phyloP scores from a whole-genome alignment of 73 alveolate genomes.

The Diophrys appendiculata region DNA sequence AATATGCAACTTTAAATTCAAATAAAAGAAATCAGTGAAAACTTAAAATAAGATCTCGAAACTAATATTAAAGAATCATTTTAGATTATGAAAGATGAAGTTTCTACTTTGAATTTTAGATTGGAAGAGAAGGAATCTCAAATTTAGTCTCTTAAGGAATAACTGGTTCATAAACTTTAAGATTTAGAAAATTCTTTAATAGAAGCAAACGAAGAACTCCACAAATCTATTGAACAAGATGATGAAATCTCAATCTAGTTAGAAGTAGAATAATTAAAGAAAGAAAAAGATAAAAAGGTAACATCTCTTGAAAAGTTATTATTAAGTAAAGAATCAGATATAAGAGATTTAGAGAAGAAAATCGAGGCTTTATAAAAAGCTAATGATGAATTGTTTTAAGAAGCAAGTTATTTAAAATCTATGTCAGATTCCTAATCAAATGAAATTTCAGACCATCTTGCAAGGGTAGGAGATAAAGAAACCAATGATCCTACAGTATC shows the following conservation, averaged over 20 bases:
- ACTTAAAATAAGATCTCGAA: not conserved
- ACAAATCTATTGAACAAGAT: not conserved
- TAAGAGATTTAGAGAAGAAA: not conserved
- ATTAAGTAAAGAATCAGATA: not conserved
- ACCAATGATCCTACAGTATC: not conserved
- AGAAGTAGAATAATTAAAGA: not conserved
- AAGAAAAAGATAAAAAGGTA: not conserved
- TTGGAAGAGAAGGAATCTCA: not conserved
- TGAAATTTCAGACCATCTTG: not conserved
- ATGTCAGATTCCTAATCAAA: not conserved
- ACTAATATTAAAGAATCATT: not conserved
- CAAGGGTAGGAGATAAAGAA: not conserved
- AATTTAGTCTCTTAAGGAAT: not conserved
- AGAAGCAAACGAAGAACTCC: slow-evolving; percentile 12
- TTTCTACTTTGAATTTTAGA: not conserved
- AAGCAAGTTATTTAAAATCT: not conserved
- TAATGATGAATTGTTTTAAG: not conserved
- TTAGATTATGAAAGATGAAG: not conserved
- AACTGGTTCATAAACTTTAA: not conserved
- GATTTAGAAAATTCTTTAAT: not conserved
- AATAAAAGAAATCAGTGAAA: not conserved
- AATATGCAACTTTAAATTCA: not conserved
- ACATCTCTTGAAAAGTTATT: not conserved
- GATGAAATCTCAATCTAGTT: not conserved
- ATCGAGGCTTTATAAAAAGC: not conserved